Evolutionary conservation across 2,329 filamentous ascomycete genomes (phyloP), one percentile per base, ranked within the genome.

Genomic region (Aspergillus sergii): DNA sequence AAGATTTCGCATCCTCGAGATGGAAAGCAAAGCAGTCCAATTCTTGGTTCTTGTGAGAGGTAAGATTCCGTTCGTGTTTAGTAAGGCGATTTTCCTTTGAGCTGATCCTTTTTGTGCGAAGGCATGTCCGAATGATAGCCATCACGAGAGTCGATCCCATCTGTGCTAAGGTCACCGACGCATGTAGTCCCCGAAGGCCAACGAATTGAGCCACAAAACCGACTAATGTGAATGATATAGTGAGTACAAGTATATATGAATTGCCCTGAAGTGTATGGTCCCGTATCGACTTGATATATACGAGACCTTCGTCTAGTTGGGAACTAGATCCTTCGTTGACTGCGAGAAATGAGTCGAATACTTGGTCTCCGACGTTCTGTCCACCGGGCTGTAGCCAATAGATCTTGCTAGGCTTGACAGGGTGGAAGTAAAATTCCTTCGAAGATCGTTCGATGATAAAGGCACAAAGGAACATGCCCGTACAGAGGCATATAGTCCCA

Each of bases 181-280:
- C 68, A 57, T 80, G 75, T 6, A 80, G 67, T 1, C 75, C 77
- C 55, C 78, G 69, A 1, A 78, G 66, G 2, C 78, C 78, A 9
- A 80, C 66, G 34, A 81, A 81, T 58, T 81, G 78, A 1, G 76
- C 53, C 3, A 80, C 65, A 21, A 77, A 80, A 1, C 78, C 78
- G 4, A 73, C 2, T 12, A 76, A 60, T 0, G 76, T 76, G 1
- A 72, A 56, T 0, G 51, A 19, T 10, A 79, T 60, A 3, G 71
- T 69, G 8, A 66, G 59, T 3, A 73, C 53, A 1, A 75, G 68
- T 6, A 70, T 57, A 1, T 68, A 10, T 4, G 66, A 58, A 14
- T 66, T 66, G 1, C 55, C 61, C 2, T 67, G 56, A 8, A 67
- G 64, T 54, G 61, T 46, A 12, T 55, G 57, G 6, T 67, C 59